phyloP scores from a whole-genome alignment of 345 rosid species.

The Physaria fendleri region DNA sequence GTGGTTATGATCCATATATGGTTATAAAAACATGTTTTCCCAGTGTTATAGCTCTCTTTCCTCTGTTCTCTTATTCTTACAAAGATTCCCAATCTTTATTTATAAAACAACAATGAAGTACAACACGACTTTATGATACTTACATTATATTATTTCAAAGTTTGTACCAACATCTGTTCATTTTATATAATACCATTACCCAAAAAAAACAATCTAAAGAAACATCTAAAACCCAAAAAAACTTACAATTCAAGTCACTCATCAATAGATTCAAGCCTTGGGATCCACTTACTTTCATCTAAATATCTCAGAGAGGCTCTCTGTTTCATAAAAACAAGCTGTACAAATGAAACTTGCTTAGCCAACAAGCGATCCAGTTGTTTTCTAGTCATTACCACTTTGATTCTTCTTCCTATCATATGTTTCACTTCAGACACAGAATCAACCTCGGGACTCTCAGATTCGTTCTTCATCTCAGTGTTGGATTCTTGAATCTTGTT shows the following conservation, averaged over 20 bases:
- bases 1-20: too few species aligned
- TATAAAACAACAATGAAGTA: neutral
- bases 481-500: too few species aligned
- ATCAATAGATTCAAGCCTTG: slow-evolving; percentile 40
- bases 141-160: neutral
- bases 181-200: neutral
- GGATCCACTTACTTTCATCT: slow-evolving; percentile 34
- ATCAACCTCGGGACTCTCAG: neutral
- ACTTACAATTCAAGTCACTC: slow-evolving; percentile 35
- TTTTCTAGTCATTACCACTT: slow-evolving; percentile 28
- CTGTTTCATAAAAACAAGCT: slow-evolving; percentile 2
- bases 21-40: too few species aligned
- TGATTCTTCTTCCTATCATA: slow-evolving; percentile 10
- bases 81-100: too few species aligned
- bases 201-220: neutral
- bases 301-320: neutral
- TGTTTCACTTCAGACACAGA: neutral
- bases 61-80: too few species aligned
- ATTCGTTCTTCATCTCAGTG: neutral
- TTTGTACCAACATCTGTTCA: neutral
- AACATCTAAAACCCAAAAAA: neutral
- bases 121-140: neutral
- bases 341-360: slow-evolving; percentile 22
- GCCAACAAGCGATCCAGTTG: slow-evolving; percentile 22
- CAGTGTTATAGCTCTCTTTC: too few species aligned